Percentiles rank a stretch among this genome's conserved stretches.
phyloP scores from a whole-genome alignment of 2,329 filamentous ascomycete species.

The Pyrenophora tritici-repentis region DNA sequence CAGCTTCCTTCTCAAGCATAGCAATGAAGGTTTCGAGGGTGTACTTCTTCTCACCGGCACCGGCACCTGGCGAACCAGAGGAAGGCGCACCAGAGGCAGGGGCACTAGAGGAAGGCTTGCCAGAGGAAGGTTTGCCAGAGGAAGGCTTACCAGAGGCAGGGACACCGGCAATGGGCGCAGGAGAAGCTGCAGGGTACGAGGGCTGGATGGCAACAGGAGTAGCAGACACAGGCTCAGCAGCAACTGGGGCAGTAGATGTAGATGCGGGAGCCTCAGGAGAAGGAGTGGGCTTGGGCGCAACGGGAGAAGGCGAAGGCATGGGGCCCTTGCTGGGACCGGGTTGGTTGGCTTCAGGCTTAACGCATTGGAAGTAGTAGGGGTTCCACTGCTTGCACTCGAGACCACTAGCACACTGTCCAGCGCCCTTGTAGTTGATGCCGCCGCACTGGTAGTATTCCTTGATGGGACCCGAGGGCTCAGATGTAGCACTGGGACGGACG shows the following conservation, averaged over 20 bases:
- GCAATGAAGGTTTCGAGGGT: conserved; percentile 25
- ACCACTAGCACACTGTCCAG: conserved; percentile 47
- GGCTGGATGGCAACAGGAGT: background rate
- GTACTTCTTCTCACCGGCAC: conserved; percentile 22
- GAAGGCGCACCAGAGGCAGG: conserved; percentile 7
- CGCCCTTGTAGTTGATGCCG: conserved; percentile 49
- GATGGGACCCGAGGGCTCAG: conserved; percentile 17
- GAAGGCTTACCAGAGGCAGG: conserved; percentile 5
- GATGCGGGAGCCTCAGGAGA: conserved; percentile 6
- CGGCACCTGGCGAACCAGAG: conserved; percentile 2
- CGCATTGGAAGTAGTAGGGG: conserved; percentile 55
- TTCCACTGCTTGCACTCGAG: conserved; percentile 49
- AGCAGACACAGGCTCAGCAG: background rate
- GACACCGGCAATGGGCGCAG: background rate
- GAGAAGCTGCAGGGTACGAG: background rate
- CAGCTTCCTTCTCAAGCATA: conserved; percentile 19
- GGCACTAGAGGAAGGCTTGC: conserved; percentile 8
- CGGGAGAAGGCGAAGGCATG: conserved; percentile 8
- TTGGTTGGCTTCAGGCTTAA: conserved; percentile 20
- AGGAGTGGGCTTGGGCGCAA: conserved; percentile 2
- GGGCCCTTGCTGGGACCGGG: conserved; percentile 16
- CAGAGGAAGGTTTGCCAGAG: conserved; percentile 9
- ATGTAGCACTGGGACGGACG: conserved; percentile 27
- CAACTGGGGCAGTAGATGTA: background rate
- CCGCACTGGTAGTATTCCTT: conserved; percentile 50